Conservation (phyloP, 208 protist species). For the Willaertia magna region DNA sequence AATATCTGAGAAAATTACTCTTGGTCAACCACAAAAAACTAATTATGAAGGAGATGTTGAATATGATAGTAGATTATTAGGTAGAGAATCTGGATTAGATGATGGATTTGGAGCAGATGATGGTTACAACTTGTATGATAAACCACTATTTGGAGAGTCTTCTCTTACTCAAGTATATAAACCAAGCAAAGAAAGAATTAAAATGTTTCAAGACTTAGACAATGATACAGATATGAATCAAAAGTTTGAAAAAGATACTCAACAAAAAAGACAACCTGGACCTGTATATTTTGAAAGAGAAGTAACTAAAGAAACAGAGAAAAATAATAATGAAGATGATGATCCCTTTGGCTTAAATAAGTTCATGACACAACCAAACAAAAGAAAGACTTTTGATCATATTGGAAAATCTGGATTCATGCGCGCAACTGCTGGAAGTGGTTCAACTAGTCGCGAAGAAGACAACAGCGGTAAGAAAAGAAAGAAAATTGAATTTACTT, state of each 20-base stretch:
- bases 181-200: neutral
- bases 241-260: neutral
- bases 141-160: constrained; percentile 44
- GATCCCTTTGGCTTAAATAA: neutral
- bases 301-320: neutral
- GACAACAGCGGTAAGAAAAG: neutral
- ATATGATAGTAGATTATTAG: constrained; percentile 68
- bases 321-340: neutral
- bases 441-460: neutral
- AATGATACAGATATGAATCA: neutral
- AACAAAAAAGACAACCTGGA: neutral
- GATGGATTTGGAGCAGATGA: constrained; percentile 51
- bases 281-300: neutral
- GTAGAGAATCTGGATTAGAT: constrained; percentile 39
- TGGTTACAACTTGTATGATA: constrained; percentile 61
- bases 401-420: neutral
- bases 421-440: neutral
- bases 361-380: neutral
- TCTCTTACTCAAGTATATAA: neutral
- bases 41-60: constrained; percentile 33
- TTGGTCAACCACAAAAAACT: constrained; percentile 39
- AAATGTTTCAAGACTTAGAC: neutral
- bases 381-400: neutral
- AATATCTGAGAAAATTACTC: constrained; percentile 60
- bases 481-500: neutral